Conservation (phyloP, 495 filamentous ascomycete genomes). For the Thermochaetoides thermophila region DNA sequence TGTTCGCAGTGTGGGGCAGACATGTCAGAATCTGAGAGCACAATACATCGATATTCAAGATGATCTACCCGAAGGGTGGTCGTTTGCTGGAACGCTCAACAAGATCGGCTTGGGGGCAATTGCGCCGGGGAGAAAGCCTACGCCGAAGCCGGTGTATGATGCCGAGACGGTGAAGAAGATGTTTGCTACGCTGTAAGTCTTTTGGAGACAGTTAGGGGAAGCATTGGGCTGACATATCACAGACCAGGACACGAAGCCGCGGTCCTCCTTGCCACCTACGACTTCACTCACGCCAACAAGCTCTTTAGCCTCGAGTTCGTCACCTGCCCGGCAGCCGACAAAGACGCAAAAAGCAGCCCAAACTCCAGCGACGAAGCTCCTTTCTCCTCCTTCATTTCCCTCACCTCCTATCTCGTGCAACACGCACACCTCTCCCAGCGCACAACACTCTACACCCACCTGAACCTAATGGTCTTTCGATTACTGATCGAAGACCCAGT, state of each 20-base stretch:
- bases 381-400: constrained; percentile 68
- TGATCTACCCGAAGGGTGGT: constrained; percentile 86
- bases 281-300: constrained; percentile 90
- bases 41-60: constrained; percentile 84
- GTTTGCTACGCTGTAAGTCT: constrained; percentile 45
- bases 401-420: constrained; percentile 84
- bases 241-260: constrained; percentile 70
- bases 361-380: constrained; percentile 60
- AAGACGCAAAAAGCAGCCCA: too few relatives aligned
- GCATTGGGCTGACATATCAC: constrained; percentile 13
- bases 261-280: constrained; percentile 72
- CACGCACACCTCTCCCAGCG: constrained; percentile 77
- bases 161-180: constrained; percentile 63
- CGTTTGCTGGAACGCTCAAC: constrained; percentile 56
- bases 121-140: constrained; percentile 48
- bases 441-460: constrained; percentile 62
- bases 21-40: constrained; percentile 49
- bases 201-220: background rate
- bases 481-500: constrained; percentile 77
- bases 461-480: constrained; percentile 70
- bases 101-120: constrained; percentile 76
- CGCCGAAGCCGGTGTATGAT: constrained; percentile 40
- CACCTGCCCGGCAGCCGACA: constrained; percentile 36
- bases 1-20: constrained; percentile 53
- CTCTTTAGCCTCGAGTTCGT: constrained; percentile 82